Base-by-base conservation (phyloP, 805 yeast species). In the Babjeviella inositovora region DNA sequence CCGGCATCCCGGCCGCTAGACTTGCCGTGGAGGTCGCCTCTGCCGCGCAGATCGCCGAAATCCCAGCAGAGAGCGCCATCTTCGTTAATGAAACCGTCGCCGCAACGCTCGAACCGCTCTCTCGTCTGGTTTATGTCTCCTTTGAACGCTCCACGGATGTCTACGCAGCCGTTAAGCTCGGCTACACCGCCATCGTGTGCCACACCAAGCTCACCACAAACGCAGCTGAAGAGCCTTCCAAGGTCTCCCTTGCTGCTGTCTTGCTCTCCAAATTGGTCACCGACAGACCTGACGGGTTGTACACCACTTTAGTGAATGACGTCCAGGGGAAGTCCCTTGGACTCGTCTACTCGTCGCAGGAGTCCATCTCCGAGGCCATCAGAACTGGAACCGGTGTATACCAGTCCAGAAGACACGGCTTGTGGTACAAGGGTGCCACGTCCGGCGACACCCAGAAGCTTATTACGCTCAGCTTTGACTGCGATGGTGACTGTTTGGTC, bases 361-460 rank as follows among this genome's bases (percentile, higher is more conserved):
- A 76, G 35, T 80, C 94, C 16, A 70, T 90, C 38, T 50, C 63
- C 20, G 85, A 77, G 37, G 90, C 97, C 8, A 65, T 90, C 34
- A 68, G 67, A 29, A 74, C 80, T 12, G 63, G 68, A 23, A 70
- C 80, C 7, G 98, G 98, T 28, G 94, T 90, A 2, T 90, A 90
- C 50, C 95, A 77, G 47, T 81, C 95, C 6, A 73, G 98, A 38
- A 72, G 76, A 39, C 71, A 81, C 30, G 97, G 93, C 20, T 61
- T 90, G 28, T 90, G 98, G 98, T 77, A 73, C 46, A 90, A 90
- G 47, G 98, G 98, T 15, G 75, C 76, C 26, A 80, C 95, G 2
- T 77, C 93, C n/a, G 98, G 98, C 11, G 93, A 93, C 24, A 80
- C 92, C 2, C 98, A 90, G 52, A 59, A 60, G 34, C 58, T 90